phyloP scores from a whole-genome alignment of 1,284 basidiomycete species.

The Leccinum insolens region DNA sequence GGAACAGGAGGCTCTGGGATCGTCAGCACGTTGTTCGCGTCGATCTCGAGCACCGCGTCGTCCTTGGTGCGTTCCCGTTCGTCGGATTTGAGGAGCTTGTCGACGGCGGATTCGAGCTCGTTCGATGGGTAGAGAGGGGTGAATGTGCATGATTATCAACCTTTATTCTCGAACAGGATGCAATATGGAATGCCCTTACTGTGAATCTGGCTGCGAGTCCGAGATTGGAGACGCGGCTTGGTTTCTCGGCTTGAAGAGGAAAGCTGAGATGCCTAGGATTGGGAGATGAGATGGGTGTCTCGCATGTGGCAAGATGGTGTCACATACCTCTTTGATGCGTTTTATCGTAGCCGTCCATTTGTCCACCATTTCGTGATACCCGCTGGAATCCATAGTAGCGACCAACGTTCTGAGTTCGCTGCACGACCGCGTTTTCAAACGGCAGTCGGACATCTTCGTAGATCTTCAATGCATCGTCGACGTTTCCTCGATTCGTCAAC shows the following conservation, averaged over 20 bases:
- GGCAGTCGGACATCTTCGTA: constrained; percentile 38
- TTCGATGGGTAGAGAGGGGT: constrained; percentile 45
- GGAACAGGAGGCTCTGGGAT: constrained; percentile 25
- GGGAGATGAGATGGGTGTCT: too few species aligned
- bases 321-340: too few species aligned
- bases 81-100: constrained; percentile 70
- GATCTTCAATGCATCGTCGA: constrained; percentile 28
- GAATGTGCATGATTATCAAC: neutral
- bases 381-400: constrained; percentile 10
- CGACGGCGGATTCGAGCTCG: constrained; percentile 78
- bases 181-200: constrained; percentile 39
- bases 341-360: too few species aligned
- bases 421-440: constrained; percentile 23
- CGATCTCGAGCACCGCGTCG: constrained; percentile 81
- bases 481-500: constrained; percentile 25
- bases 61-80: constrained; percentile 42
- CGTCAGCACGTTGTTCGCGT: constrained; percentile 55
- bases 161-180: neutral
- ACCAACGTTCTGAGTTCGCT: constrained; percentile 8
- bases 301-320: too few species aligned
- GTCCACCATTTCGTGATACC: too few species aligned
- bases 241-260: too few species aligned
- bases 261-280: too few species aligned
- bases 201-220: constrained; percentile 86
- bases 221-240: constrained; percentile 60